Evolutionary conservation across 2,329 filamentous ascomycete species (phyloP), one percentile per base, ranked within the genome.

Genomic region (Chalara sp.): DNA sequence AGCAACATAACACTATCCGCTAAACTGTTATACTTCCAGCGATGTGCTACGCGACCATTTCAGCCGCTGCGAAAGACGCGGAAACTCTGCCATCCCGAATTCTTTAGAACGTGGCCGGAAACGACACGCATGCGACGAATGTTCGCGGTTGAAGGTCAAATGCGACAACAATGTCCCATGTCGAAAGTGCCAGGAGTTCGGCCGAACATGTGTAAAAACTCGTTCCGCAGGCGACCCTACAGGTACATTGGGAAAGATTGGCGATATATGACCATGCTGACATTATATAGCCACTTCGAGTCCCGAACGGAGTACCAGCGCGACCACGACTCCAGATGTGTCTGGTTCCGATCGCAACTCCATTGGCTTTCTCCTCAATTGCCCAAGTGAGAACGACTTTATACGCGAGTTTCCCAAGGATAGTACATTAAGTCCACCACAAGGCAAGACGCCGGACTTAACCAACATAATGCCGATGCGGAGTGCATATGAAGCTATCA

Each of bases 1-100:
- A 29, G 28, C 29, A 39, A 30, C 33, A 10, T 31, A 32, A 28
- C 47, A 35, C 35, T 45, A 30, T 46, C 30, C 11, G 33, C 51
- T 58, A 42, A 53, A 44, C 6, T 11, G 37, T 28, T 4, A 1
- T 32, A 2, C 11, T 11, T 21, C 37, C 37, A 66, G 63, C 37
- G 63, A 66, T 62, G 63, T 66, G 21, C 55, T 66, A 28, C 55
- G 63, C 47, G 63, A 65, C 45, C 63, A 66, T 56, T 66, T 64
- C 56, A 60, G 58, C 53, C 60, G 63, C 35, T 66, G 63, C 51
- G 63, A 64, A 33, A 56, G 56, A 6, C 53, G 63, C 5, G 63
- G 63, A 13, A 51, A 49, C 12, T 59, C 58, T 12, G 58, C 62
- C 7, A 66, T 66, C 29, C 63, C 63, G 5, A 61, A 56, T 48